Conservation (phyloP, 2,329 filamentous ascomycete species). For the Ophiocordyceps camponoti-rufipedis region DNA sequence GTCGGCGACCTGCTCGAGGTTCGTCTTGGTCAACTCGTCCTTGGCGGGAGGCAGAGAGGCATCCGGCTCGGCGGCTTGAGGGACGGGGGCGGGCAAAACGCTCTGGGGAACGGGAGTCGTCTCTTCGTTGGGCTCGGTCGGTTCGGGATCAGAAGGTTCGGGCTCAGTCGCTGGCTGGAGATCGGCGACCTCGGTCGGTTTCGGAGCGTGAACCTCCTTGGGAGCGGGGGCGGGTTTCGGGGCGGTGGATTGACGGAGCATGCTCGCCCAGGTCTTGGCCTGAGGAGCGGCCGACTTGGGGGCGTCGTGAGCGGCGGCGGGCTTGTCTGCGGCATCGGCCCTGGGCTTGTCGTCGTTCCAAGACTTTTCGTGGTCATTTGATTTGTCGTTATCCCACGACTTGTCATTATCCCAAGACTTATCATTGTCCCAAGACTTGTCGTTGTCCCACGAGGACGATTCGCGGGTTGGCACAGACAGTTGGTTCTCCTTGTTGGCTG, state of each 20-base stretch:
- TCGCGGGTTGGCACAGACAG: constrained; percentile 54
- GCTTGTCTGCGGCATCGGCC: constrained; percentile 12
- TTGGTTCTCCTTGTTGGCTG: constrained; percentile 35
- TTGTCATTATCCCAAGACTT: constrained; percentile 6
- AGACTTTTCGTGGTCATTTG: background rate
- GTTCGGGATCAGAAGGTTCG: constrained; percentile 15
- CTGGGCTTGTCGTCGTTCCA: constrained; percentile 11
- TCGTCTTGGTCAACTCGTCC: constrained; percentile 76
- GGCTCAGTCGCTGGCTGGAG: constrained; percentile 19
- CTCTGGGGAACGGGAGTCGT: constrained; percentile 15
- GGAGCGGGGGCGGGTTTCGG: constrained; percentile 30
- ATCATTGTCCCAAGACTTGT: constrained; percentile 25
- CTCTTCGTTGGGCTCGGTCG: constrained; percentile 15
- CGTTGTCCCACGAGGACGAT: constrained; percentile 32
- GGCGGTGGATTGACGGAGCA: constrained; percentile 43
- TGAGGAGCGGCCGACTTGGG: constrained; percentile 20
- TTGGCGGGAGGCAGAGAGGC: constrained; percentile 48
- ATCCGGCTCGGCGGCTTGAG: constrained; percentile 25
- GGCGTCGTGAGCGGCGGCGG: constrained; percentile 15
- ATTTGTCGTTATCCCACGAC: background rate
- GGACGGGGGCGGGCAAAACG: constrained; percentile 7
- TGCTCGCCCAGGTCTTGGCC: constrained; percentile 55
- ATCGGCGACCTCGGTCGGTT: constrained; percentile 17
- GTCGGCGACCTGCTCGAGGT: constrained; percentile 81
- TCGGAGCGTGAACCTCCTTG: constrained; percentile 13